Evolutionary conservation across 345 rosid species (phyloP).

Genomic region (Isatis tinctoria): DNA sequence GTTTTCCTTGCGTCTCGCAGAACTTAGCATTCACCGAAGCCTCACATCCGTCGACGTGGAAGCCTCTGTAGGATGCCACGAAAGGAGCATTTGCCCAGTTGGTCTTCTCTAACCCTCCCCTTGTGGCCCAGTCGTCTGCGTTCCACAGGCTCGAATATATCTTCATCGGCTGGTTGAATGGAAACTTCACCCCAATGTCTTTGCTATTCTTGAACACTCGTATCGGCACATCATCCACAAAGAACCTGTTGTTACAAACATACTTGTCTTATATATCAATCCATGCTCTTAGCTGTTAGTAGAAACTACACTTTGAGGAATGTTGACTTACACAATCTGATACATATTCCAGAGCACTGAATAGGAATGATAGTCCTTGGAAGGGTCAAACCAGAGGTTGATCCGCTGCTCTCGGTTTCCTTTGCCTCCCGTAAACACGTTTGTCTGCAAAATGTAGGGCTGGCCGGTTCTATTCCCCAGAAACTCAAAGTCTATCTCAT

Average conservation of each 20-base stretch:
- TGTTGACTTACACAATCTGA: slow-evolving; percentile 58
- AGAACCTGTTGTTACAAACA: slow-evolving; percentile 43
- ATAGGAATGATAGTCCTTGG: slow-evolving; percentile 51
- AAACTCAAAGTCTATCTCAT: slow-evolving; percentile 93
- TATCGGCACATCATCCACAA: slow-evolving; percentile 71
- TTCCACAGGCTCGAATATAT: slow-evolving; percentile 87
- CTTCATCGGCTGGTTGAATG: slow-evolving; percentile 83
- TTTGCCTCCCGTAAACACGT: slow-evolving; percentile 75
- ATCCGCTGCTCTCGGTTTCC: slow-evolving; percentile 82
- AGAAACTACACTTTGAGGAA: not conserved
- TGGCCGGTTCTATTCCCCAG: slow-evolving; percentile 81
- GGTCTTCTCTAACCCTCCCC: slow-evolving; percentile 84
- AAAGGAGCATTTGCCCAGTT: slow-evolving; percentile 86
- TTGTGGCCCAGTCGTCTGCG: slow-evolving; percentile 89
- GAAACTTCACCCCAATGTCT: slow-evolving; percentile 66
- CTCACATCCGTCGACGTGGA: slow-evolving; percentile 64
- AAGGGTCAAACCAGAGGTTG: slow-evolving; percentile 85
- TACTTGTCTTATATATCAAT: not conserved
- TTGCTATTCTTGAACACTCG: slow-evolving; percentile 81
- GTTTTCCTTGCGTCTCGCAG: slow-evolving; percentile 65
- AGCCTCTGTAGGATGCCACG: slow-evolving; percentile 51
- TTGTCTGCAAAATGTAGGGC: slow-evolving; percentile 77
- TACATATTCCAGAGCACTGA: slow-evolving; percentile 75
- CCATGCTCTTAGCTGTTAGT: not conserved
- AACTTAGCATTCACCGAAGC: slow-evolving; percentile 58